Percentiles rank a stretch among this genome's conserved stretches.
phyloP scores from a whole-genome alignment of 2,329 filamentous ascomycete genomes.

The Trichoderma sp. region DNA sequence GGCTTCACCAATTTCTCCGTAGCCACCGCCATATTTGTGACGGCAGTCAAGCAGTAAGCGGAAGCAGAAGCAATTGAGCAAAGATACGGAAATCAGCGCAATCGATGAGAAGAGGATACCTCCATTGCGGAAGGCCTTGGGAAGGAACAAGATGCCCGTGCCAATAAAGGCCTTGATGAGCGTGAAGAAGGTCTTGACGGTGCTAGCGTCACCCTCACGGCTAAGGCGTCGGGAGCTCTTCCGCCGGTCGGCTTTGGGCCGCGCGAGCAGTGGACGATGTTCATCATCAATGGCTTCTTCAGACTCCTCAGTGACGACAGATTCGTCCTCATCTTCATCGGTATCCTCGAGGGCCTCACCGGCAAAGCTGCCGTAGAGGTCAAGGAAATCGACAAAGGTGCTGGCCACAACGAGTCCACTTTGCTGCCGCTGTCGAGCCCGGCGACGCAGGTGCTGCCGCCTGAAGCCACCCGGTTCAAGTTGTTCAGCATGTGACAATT shows the following conservation, averaged over 20 bases:
- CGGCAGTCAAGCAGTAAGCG: constrained; percentile 70
- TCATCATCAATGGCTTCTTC: constrained; percentile 44
- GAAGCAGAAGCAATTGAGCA: constrained; percentile 70
- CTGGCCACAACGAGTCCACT: constrained; percentile 57
- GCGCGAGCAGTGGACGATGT: constrained; percentile 54
- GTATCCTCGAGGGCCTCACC: constrained; percentile 65
- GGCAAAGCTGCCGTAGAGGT: constrained; percentile 75
- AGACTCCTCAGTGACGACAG: constrained; percentile 40
- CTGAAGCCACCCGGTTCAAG: constrained; percentile 52
- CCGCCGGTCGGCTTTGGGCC: constrained; percentile 48
- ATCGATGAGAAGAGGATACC: constrained; percentile 74
- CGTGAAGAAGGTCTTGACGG: constrained; percentile 75
- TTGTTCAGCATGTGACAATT: constrained; percentile 41
- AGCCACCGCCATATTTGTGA: constrained; percentile 64
- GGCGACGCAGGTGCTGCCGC: constrained; percentile 42
- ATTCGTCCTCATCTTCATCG: constrained; percentile 55
- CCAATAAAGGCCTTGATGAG: constrained; percentile 77
- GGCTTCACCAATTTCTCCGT: constrained; percentile 70
- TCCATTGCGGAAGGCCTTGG: constrained; percentile 77
- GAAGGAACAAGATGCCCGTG: constrained; percentile 80
- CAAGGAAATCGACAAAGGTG: constrained; percentile 75
- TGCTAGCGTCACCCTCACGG: constrained; percentile 62
- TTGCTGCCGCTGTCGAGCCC: constrained; percentile 42
- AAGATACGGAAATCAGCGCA: constrained; percentile 64
- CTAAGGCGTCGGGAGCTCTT: constrained; percentile 50